Evolutionary conservation across 768 basidiomycete species (phyloP), one percentile per base, ranked within the genome.

Genomic region (Boletellus ananas): DNA sequence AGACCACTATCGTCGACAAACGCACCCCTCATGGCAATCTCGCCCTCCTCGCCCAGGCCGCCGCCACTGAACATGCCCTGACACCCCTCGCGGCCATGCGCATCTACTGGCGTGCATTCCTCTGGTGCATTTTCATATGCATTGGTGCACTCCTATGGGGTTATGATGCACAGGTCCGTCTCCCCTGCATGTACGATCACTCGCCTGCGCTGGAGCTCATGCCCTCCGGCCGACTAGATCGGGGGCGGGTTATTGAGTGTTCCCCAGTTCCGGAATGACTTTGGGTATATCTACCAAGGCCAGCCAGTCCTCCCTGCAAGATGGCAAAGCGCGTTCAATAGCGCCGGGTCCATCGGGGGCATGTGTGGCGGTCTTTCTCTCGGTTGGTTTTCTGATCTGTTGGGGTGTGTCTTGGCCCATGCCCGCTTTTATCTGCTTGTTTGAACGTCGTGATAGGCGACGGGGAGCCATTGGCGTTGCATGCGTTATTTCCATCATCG

Each of bases 251-350:
- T 64, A 12, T 41, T 63, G 31, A 47, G 61, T 17, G 49, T 63
- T 3, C 55, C 62, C 8, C 45, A 63, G 42, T 64, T 64, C 37
- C 63, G 61, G n/a, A 18, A 12, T 9, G 64, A 66, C 55, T 64
- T 64, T 48, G 64, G 63, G 11, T 59, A 57, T 25, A 3, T 53
- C 2, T 18, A 12, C 6, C 34, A 43, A 2, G 38, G 43, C 0
- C 27, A 46, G 6, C 39, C 52, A 1, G 34, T 66, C 13, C 52
- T 64, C 21, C 35, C 64, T 25, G 63, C 63, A 1, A 66, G 52
- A 16, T 66, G 63, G 64, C 63, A 64, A 35, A 63, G 61, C 13
- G 58, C 64, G 2, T 64, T 64, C 39, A 65, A 60, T 29, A 63
- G 58, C 3, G 49, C 50, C 23, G 60, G 58, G 31, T 60, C 52